A percentile compares a stretch with the other conserved stretches of the same genome.
phyloP scores from a whole-genome alignment of 1,284 basidiomycete species.

The Filobasidium uniguttulatum region DNA sequence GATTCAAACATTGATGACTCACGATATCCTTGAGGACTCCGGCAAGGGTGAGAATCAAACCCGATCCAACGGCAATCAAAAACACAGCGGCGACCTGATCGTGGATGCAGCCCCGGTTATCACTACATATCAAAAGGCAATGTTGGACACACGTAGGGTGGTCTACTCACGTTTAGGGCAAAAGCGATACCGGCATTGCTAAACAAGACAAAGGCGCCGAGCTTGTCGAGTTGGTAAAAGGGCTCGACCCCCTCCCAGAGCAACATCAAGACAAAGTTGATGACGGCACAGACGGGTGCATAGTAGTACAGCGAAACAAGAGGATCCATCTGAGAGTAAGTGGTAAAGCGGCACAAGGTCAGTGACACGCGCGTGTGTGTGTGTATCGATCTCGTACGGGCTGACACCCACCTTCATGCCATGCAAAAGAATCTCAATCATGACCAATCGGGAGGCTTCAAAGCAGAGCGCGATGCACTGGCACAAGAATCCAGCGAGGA shows the following conservation, averaged over 20 bases:
- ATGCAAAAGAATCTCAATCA: conserved; percentile 91
- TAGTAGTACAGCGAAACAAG: conserved; percentile 92
- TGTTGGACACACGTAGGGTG: background rate
- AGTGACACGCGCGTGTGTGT: background rate
- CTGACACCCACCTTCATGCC: conserved; percentile 51
- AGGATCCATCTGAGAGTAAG: conserved; percentile 58
- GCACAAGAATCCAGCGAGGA: conserved; percentile 70
- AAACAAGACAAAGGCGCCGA: conserved; percentile 65
- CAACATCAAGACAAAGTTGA: conserved; percentile 72
- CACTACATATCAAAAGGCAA: background rate
- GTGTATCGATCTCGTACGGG: background rate
- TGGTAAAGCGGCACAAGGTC: background rate
- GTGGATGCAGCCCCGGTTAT: too few species aligned
- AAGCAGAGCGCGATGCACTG: conserved; percentile 63
- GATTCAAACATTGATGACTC: conserved; percentile 15
- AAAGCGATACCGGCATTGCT: conserved; percentile 82
- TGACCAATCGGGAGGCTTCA: conserved; percentile 57
- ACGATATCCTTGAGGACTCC: conserved; percentile 75
- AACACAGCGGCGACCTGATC: conserved; percentile 63
- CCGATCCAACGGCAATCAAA: conserved; percentile 67
- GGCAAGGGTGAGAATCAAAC: conserved; percentile 72
- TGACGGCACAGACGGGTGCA: conserved; percentile 81
- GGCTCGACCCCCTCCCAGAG: conserved; percentile 83
- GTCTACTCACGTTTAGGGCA: conserved; percentile 55
- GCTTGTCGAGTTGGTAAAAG: conserved; percentile 55